Evolutionary conservation across 768 basidiomycete genomes (phyloP).

Genomic region (Leccinum sublutescens): DNA sequence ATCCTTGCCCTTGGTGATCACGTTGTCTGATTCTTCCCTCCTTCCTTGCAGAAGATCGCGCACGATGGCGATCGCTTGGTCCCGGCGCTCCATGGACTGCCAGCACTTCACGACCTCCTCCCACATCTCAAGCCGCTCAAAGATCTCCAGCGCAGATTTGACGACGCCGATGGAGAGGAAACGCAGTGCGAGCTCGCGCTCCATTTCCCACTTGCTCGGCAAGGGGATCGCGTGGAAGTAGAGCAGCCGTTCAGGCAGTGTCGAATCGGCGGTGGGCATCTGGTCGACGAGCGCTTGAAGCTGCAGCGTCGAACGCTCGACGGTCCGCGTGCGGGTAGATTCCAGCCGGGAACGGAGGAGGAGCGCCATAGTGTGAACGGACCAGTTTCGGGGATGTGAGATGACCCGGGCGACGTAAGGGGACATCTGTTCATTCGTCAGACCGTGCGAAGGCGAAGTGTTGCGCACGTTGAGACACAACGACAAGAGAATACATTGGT

Average conservation of each 20-base stretch:
- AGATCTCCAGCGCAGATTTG: slow-evolving; percentile 90
- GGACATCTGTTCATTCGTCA: slow-evolving; percentile 89
- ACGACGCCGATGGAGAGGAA: slow-evolving; percentile 85
- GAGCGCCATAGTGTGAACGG: slow-evolving; percentile 94
- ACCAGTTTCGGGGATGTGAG: slow-evolving; percentile 91
- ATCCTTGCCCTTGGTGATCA: slow-evolving; percentile 60
- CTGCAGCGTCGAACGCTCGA: slow-evolving; percentile 89
- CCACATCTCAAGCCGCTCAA: slow-evolving; percentile 96
- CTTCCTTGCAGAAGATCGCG: slow-evolving; percentile 80
- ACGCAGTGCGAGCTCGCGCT: slow-evolving; percentile 82
- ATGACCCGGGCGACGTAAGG: slow-evolving; percentile 91
- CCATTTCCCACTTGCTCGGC: slow-evolving; percentile 92
- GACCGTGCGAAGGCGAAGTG: slow-evolving; percentile 83
- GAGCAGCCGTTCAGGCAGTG: slow-evolving; percentile 66
- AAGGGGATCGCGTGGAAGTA: slow-evolving; percentile 81
- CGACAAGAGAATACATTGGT: slow-evolving; percentile 89
- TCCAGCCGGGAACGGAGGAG: slow-evolving; percentile 92
- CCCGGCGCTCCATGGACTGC: slow-evolving; percentile 73
- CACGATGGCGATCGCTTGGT: slow-evolving; percentile 78
- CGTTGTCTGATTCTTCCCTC: slow-evolving; percentile 78
- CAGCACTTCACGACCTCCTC: slow-evolving; percentile 93
- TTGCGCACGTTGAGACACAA: slow-evolving; percentile 90
- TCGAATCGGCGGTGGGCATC: slow-evolving; percentile 86
- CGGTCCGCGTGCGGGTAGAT: slow-evolving; percentile 82
- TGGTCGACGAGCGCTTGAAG: slow-evolving; percentile 96